phyloP scores from a whole-genome alignment of 2,329 filamentous ascomycete species.

The Tolypocladium ovalisporum region DNA sequence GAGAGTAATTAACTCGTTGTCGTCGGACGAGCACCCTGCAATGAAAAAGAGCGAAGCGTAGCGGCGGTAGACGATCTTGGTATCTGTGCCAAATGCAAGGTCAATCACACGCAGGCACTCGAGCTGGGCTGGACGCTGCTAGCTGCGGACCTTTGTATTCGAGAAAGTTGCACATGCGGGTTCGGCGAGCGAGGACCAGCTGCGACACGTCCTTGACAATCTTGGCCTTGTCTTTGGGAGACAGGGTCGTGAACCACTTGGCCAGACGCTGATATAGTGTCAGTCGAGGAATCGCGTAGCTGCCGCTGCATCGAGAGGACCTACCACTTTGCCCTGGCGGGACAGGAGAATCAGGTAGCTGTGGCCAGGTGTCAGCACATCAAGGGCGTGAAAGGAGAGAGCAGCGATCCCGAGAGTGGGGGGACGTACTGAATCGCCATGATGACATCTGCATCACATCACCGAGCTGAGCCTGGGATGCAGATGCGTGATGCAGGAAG shows the following conservation, averaged over 20 bases:
- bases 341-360: constrained; percentile 98
- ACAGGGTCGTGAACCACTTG: constrained; percentile 98
- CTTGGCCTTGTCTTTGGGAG: constrained; percentile 97
- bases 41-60: constrained; percentile 99
- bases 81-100: constrained; percentile 47
- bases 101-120: neutral
- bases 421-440: constrained; percentile 34
- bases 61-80: constrained; percentile 95
- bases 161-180: constrained; percentile 99
- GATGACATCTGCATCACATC: constrained; percentile 12
- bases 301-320: constrained; percentile 24
- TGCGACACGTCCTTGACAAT: constrained; percentile 99
- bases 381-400: neutral
- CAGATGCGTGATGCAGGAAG: neutral
- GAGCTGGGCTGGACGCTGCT: neutral
- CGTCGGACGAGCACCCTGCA: constrained; percentile 88
- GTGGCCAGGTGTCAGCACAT: constrained; percentile 12
- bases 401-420: constrained; percentile 2
- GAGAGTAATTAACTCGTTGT: constrained; percentile 96
- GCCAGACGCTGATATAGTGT: constrained; percentile 64
- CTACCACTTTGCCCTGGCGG: constrained; percentile 96
- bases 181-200: constrained; percentile 87
- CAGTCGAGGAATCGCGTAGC: neutral
- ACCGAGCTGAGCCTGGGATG: constrained; percentile 6
- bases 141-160: constrained; percentile 80